Base-by-base conservation (phyloP, 108 stramenopile genomes). In the Pseudonitzschia multiseries region DNA sequence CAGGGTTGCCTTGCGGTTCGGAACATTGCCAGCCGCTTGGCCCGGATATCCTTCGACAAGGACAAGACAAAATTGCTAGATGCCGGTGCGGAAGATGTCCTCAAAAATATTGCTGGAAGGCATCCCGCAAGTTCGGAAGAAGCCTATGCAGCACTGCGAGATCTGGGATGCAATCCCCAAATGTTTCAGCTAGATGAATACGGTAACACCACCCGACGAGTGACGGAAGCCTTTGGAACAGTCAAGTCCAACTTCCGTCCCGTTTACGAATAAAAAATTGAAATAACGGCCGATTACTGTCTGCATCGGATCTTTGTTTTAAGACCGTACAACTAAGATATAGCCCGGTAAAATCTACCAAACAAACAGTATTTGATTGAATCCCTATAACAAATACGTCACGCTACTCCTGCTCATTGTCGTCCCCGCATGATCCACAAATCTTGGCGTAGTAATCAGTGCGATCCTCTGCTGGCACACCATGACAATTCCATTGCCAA, bases 71-170 rank as follows among this genome's bases (percentile, higher is more conserved):
- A 64, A 14, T 60, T 95, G 14, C 74, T 91, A 40, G 93, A 93
- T 44, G 75, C 84, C 24, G 93, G 93, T 10, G 87, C 89, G 13
- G 93, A 95, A 81, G 72, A 77, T 36, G 82, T 90, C 12, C 71
- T 96, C 52, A 74, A 86, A 28, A 75, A 83, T 52, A 83, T 86
- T 66, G 88, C 92, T 8, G 86, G 91, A 27, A 40, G 72, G 42
- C 87, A 89, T 79, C 89, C 89, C 72, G 88, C 82, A 14, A 91
- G 90, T 73, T 83, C 93, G 20, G 96, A 96, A 81, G 96, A 95
- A 81, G 91, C 94, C 22, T 96, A 95, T 79, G 93, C 94, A 4
- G 96, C 93, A 6, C 71, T 96, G 71, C 82, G 96, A 27, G 96
- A 95, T 84, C 74, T 96, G 60, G 93, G 93, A 17, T 89, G 76